Percentiles rank a stretch among this genome's conserved stretches.
Evolutionary conservation across 2,329 filamentous ascomycete species (phyloP).

Genomic region (Arthrocladium fulminans): DNA sequence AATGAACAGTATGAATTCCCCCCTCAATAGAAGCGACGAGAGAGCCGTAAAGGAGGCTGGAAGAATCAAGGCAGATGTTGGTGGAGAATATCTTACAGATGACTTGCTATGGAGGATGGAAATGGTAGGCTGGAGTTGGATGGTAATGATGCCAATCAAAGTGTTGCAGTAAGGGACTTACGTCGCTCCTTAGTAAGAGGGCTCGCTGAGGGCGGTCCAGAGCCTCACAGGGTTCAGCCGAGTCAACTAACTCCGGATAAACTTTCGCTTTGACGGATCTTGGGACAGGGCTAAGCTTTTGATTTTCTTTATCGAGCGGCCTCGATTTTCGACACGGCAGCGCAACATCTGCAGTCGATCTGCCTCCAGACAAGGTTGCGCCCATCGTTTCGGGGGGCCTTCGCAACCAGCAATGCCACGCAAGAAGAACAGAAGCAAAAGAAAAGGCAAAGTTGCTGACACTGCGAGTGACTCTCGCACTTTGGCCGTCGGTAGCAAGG

Average conservation of each 20-base stretch:
- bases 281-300: too few species aligned
- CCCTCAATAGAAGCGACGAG: background rate
- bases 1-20: background rate
- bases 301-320: too few species aligned
- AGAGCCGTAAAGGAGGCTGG: background rate
- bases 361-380: too few species aligned
- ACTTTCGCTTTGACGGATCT: too few species aligned
- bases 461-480: slow-evolving; percentile 38
- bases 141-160: too few species aligned
- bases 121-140: too few species aligned
- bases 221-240: background rate
- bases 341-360: too few species aligned
- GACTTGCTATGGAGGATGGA: background rate
- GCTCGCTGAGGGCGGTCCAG: background rate
- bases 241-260: too few species aligned
- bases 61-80: background rate
- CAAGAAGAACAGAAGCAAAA: background rate
- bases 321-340: too few species aligned
- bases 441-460: slow-evolving; percentile 12
- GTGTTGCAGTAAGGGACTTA: too few species aligned
- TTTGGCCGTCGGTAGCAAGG: slow-evolving; percentile 31
- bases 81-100: background rate
- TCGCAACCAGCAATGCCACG: background rate
- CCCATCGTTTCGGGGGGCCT: too few species aligned
- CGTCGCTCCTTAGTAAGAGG: too few species aligned